phyloP scores from a whole-genome alignment of 345 rosid genomes.

The Acer yangbiense region DNA sequence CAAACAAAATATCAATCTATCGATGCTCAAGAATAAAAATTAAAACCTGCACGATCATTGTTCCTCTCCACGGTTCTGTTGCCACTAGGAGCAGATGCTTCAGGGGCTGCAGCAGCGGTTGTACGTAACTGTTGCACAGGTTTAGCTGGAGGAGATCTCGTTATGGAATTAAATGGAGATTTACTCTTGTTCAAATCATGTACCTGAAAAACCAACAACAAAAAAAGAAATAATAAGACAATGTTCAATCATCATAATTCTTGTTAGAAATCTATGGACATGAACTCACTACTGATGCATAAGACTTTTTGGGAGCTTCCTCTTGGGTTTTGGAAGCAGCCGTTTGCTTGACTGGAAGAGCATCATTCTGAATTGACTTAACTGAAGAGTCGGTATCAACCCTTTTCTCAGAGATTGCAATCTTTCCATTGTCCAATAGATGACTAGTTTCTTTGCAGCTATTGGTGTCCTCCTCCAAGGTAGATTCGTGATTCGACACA shows the following conservation, averaged over 20 bases:
- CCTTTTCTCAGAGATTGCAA: conserved; percentile 31
- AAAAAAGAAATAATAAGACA: neutral
- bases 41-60: conserved; percentile 40
- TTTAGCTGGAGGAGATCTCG: conserved; percentile 37
- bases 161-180: conserved; percentile 40
- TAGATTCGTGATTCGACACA: conserved; percentile 12
- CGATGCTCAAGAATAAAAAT: neutral
- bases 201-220: conserved; percentile 34
- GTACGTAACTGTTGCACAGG: conserved; percentile 25
- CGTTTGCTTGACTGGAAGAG: conserved; percentile 18
- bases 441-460: conserved; percentile 25
- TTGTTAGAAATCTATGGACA: neutral
- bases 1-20: neutral
- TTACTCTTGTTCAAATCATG: conserved; percentile 39
- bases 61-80: conserved; percentile 34
- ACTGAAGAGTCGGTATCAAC: conserved; percentile 21
- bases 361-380: conserved; percentile 22
- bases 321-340: conserved; percentile 32
- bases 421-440: conserved; percentile 33
- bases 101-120: conserved; percentile 26
- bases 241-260: neutral
- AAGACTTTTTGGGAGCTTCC: conserved; percentile 55
- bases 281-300: conserved; percentile 60
- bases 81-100: conserved; percentile 26
- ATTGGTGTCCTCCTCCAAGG: conserved; percentile 23